phyloP scores from a whole-genome alignment of 306 rosid species.

The Datisca glomerata region DNA sequence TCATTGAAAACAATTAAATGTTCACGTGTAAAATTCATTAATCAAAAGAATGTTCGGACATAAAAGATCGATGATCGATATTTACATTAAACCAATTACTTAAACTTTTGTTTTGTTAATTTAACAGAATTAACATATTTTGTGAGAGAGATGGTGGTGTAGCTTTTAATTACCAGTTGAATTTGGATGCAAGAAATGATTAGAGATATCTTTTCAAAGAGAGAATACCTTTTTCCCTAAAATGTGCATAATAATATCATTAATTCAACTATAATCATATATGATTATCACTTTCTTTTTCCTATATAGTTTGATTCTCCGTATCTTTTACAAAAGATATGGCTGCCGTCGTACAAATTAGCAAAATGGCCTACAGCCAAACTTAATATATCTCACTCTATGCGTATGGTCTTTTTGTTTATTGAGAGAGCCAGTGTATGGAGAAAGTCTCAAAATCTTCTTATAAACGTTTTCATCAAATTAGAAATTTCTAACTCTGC shows the following conservation, averaged over 20 bases:
- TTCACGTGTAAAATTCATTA: no score
- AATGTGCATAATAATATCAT: conserved; percentile 8
- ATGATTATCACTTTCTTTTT: not conserved
- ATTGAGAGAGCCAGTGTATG: no score
- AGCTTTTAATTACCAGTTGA: not conserved
- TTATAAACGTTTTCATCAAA: no score
- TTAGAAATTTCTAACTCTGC: no score
- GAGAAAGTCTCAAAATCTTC: no score
- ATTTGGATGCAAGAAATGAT: conserved; percentile 9
- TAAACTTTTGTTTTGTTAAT: not conserved
- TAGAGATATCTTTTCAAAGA: conserved; percentile 3
- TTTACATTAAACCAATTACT: not conserved
- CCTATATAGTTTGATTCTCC: not conserved
- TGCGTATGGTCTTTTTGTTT: no score
- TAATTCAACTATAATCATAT: conserved; percentile 1
- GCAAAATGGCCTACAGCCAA: not conserved
- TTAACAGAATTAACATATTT: no score
- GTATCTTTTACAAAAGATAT: not conserved
- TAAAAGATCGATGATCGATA: no score
- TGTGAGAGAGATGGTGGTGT: conserved; percentile 1
- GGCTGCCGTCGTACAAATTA: not conserved
- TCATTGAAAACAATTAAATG: no score
- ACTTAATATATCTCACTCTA: no score
- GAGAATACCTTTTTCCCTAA: conserved; percentile 13
- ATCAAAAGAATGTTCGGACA: no score